Evolutionary conservation across 2,329 filamentous ascomycete genomes (phyloP).

Genomic region (Diaporthe citri): DNA sequence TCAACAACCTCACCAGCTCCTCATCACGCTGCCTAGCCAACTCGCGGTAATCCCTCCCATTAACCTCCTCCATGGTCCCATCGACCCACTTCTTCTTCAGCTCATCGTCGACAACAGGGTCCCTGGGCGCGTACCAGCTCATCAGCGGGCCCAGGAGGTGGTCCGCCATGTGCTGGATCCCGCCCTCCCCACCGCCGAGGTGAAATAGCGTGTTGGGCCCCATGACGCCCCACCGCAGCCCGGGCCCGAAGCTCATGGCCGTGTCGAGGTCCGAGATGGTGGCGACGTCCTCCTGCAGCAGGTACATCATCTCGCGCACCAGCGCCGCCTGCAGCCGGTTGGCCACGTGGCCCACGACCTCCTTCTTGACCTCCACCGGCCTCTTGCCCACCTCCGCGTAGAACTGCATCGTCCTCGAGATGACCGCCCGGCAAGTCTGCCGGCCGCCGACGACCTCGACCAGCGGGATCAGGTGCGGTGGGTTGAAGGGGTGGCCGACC

Average conservation of each 20-base stretch:
- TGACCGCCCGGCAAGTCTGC: constrained; percentile 45
- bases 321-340: constrained; percentile 59
- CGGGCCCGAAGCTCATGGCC: constrained; percentile 41
- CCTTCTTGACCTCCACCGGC: constrained; percentile 54
- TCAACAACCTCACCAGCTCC: constrained; percentile 42
- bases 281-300: constrained; percentile 42
- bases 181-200: constrained; percentile 42
- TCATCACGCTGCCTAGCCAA: constrained; percentile 42
- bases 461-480: constrained; percentile 60
- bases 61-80: constrained; percentile 38
- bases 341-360: constrained; percentile 57
- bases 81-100: constrained; percentile 42
- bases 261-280: constrained; percentile 41
- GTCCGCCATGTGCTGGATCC: constrained; percentile 42
- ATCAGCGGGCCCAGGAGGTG: constrained; percentile 42
- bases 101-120: constrained; percentile 42
- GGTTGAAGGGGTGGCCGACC: constrained; percentile 62
- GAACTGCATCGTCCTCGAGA: constrained; percentile 51
- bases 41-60: constrained; percentile 38
- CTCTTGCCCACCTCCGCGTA: constrained; percentile 56
- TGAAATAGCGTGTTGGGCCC: constrained; percentile 42
- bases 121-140: constrained; percentile 43
- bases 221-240: constrained; percentile 43
- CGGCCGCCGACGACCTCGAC: constrained; percentile 58
- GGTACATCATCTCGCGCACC: constrained; percentile 47